These are phyloP conservation scores for Odontarrhena argentea DNA, from an alignment of 345 rosid species.

Conservation along the genomic window DNA sequence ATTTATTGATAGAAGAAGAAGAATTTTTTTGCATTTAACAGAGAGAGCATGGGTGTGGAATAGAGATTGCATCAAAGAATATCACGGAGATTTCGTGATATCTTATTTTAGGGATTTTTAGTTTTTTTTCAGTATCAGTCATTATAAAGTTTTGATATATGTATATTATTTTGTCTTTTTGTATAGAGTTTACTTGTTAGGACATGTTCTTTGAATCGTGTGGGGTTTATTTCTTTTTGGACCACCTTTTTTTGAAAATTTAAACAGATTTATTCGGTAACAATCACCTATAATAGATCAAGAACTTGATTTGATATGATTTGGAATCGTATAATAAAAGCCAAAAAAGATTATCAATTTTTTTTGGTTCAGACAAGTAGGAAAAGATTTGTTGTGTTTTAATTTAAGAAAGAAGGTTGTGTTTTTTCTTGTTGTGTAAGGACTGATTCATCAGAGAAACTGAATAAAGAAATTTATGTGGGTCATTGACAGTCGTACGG, in stretches of 20 bases:
- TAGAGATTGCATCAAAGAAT: slow-evolving; percentile 43
- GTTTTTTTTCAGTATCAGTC: slow-evolving; percentile 45
- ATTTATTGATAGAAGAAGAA: slow-evolving; percentile 29
- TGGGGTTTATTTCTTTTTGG: slow-evolving; percentile 21
- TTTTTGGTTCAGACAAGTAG: not conserved
- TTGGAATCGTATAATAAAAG: slow-evolving; percentile 29
- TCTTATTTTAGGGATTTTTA: slow-evolving; percentile 47
- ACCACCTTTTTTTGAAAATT: slow-evolving; percentile 28
- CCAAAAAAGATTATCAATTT: slow-evolving; percentile 3
- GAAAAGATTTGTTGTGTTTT: slow-evolving; percentile 28
- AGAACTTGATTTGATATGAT: slow-evolving; percentile 33
- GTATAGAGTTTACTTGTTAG: slow-evolving; percentile 33
- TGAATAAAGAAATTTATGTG: slow-evolving; percentile 34
- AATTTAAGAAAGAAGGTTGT: slow-evolving; percentile 22
- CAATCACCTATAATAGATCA: slow-evolving; percentile 21
- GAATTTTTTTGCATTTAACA: slow-evolving; percentile 7
- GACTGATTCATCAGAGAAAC: slow-evolving; percentile 34
- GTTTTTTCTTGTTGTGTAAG: slow-evolving; percentile 17
- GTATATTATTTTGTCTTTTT: slow-evolving; percentile 22
- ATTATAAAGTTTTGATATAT: slow-evolving; percentile 21
- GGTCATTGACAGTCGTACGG: slow-evolving; percentile 36
- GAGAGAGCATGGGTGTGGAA: slow-evolving; percentile 17
- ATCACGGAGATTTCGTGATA: slow-evolving; percentile 78
- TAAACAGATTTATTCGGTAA: slow-evolving; percentile 29
- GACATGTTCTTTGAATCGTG: slow-evolving; percentile 39